Percentiles rank a stretch among this genome's conserved stretches.
phyloP scores from a whole-genome alignment of 1,284 basidiomycete species.

The Farysia itapuensis region DNA sequence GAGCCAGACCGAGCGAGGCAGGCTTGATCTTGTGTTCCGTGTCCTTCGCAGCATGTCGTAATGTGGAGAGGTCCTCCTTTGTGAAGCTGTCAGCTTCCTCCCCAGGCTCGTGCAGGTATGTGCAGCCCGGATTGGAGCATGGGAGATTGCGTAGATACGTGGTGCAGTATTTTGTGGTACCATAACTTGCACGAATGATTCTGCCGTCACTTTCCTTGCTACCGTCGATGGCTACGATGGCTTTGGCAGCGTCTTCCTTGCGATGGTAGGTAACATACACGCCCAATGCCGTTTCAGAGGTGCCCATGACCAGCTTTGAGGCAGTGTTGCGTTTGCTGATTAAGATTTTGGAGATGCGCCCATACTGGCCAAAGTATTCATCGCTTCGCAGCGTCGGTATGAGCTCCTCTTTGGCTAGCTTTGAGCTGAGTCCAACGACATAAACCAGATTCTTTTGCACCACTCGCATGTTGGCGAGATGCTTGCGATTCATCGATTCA shows the following conservation, averaged over 20 bases:
- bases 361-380: constrained; percentile 98
- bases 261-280: constrained; percentile 95
- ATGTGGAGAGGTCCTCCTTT: constrained; percentile 57
- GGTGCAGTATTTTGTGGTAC: constrained; percentile 98
- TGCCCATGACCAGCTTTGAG: constrained; percentile 64
- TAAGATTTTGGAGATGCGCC: constrained; percentile 93
- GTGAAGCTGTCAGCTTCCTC: constrained; percentile 89
- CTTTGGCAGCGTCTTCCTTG: constrained; percentile 89
- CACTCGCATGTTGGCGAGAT: constrained; percentile 89
- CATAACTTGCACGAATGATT: constrained; percentile 82
- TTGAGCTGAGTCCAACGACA: constrained; percentile 86
- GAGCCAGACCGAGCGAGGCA: constrained; percentile 35
- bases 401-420: constrained; percentile 94
- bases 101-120: constrained; percentile 95
- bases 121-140: constrained; percentile 86
- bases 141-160: constrained; percentile 82
- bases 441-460: constrained; percentile 97
- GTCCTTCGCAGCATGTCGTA: constrained; percentile 58
- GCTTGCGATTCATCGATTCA: constrained; percentile 80
- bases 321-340: constrained; percentile 84
- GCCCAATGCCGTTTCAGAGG: constrained; percentile 75
- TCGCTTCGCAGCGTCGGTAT: constrained; percentile 89
- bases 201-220: constrained; percentile 64
- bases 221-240: constrained; percentile 90
- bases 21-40: constrained; percentile 57